Base-by-base conservation (phyloP, 176 grass and related monocot genomes). In the Aegilops bicornis region DNA sequence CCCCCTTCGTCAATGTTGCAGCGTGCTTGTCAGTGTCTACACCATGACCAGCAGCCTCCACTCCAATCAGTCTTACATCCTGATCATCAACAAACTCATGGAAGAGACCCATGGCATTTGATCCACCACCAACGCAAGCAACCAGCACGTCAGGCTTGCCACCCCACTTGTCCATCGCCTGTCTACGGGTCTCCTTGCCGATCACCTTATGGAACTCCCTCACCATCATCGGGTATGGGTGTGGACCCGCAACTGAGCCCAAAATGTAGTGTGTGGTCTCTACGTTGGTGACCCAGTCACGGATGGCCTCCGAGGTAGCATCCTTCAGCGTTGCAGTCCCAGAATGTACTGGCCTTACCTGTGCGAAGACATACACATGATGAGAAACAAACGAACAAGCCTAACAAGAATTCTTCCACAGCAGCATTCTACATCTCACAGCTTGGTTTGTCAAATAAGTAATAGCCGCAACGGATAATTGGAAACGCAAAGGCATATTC, bases 171-270 rank as follows among this genome's bases (percentile, higher is more conserved):
- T 99, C 92, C 85, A 92, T 77, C 32, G 97, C 97, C 59, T 99
- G 97, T 79, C 75, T 96, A 69, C 94, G 86, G 20, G 97, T 99
- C 78, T 99, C 97, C 77, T 96, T 54, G 63, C 97, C 97, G 70
- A 99, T 99, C 27, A 99, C 54, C 60, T 91, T 93, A 76, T 99
- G 97, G 86, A 99, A 96, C 80, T 96, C 97, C 65, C 97, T 95
- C 35, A 99, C 97, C 92, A 99, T 94, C 94, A 99, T 99, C 1
- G 97, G 97, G 87, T 99, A 96, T 25, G 97, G 94, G 60, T 99
- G 97, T 4, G 94, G 97, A 52, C 97, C 97, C 50, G 94, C 94
- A 36, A 99, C 92, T 4, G 92, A 99, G 1, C 94, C 97, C 31
- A 99, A 86, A 67, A 99, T 99, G 68, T 99, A 99, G 88, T 99